Evolutionary conservation across 2,329 filamentous ascomycete genomes (phyloP).

Genomic region (Aspergillus sp.): DNA sequence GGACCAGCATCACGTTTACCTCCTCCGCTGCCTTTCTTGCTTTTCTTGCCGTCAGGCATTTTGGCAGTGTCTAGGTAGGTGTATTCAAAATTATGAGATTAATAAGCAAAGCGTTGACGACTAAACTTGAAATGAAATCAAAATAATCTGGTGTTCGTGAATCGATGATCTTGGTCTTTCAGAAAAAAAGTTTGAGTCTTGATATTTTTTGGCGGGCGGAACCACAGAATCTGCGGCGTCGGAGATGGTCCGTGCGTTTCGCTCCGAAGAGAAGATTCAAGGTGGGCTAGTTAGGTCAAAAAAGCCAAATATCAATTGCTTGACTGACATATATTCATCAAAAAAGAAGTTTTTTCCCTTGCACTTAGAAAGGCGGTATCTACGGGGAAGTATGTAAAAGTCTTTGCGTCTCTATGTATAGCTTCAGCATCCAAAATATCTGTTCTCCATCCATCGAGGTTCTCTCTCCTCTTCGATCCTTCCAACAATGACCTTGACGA

Average conservation of each 20-base stretch:
- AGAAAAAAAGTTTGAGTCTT: constrained; percentile 12
- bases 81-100: background rate
- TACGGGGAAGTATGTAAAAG: background rate
- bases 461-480: constrained; percentile 79
- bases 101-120: background rate
- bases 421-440: constrained; percentile 79
- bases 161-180: background rate
- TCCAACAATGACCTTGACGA: constrained; percentile 81
- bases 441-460: constrained; percentile 83
- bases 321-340: too few relatives aligned
- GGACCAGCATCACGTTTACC: constrained; percentile 28
- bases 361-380: background rate
- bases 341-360: background rate
- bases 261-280: background rate
- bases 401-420: background rate
- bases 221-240: constrained; percentile 22
- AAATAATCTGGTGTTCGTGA: background rate
- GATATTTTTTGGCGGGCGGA: constrained; percentile 21
- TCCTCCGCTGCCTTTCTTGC: constrained; percentile 33
- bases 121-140: background rate
- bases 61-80: constrained; percentile 5
- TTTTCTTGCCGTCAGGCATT: constrained; percentile 41
- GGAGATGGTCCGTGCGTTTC: constrained; percentile 28
- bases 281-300: background rate
- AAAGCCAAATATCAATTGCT: background rate